Evolutionary conservation across 192 early-diverging fungal species (phyloP), one percentile per base, ranked within the genome.

Genomic region (Coemansia aciculifera): DNA sequence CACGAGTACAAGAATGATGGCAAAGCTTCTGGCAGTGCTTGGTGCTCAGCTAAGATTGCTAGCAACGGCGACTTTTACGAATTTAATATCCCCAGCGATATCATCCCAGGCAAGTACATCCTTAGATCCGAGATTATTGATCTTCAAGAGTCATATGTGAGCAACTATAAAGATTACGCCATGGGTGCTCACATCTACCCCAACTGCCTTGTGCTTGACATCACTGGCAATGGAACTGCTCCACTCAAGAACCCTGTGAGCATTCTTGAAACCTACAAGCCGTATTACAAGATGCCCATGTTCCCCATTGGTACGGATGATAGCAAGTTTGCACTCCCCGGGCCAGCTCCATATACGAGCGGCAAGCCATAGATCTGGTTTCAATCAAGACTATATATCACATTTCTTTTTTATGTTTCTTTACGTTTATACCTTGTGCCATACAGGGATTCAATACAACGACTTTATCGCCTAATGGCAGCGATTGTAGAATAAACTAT

Each of bases 91-190:
- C 52, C 52, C 29, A 15, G 13, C 2, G 10, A 29, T 29, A 13
- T 56, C 15, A 8, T 12, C 5, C 1, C 10, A 6, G 52, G 52
- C 24, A 2, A 32, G 3, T 56, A 56, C 5, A 15, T 31, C 5
- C 52, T 56, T 56, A 12, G 52, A 6, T 15, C 52, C 13, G 52
- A 56, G 52, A 56, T 56, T 56, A 32, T 56, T 5, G 52, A 54
- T 13, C 5, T 54, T 27, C 10, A 9, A 3, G 13, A 54, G 2
- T 27, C 51, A 3, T 3, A 31, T 31, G 15, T 44, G 17, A 44
- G 43, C 43, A 49, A 49, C 48, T 32, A 17, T 31, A 6, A 15
- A 1, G 52, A 56, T 13, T 56, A 15, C 5, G 32, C 52, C 15
- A 56, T 56, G 52, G 52, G 52, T 15, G 13, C 52, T 5, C 52